Percentiles rank a stretch among this genome's conserved stretches.
These are phyloP conservation scores for Neotropicomus parvogracilis DNA, from an alignment of 1,284 basidiomycete genomes.

Conservation along the genomic window DNA sequence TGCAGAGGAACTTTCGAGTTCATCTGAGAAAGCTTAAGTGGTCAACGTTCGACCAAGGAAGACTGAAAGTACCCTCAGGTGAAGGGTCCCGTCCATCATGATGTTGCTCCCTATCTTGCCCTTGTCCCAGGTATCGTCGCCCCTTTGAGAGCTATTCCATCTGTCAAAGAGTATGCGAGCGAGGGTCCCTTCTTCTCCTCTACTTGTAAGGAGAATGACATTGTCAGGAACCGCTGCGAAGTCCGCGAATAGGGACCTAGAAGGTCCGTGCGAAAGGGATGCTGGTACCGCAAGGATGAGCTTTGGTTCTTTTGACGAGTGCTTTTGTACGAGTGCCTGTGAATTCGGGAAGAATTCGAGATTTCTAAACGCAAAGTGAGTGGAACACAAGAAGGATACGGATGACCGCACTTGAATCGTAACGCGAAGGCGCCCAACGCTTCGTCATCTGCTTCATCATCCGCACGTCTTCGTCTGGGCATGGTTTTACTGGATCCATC, in stretches of 20 bases:
- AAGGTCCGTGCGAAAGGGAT: constrained; percentile 90
- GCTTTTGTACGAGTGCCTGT: constrained; percentile 74
- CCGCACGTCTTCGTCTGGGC: constrained; percentile 57
- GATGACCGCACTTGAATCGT: constrained; percentile 58
- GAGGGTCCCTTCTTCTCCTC: constrained; percentile 79
- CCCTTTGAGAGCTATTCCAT: constrained; percentile 81
- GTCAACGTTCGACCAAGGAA: background rate
- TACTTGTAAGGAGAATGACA: constrained; percentile 77
- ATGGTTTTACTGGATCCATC: constrained; percentile 54
- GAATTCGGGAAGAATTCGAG: constrained; percentile 87
- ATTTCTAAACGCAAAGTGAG: constrained; percentile 50
- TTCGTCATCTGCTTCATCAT: constrained; percentile 69
- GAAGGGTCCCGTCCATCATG: constrained; percentile 68
- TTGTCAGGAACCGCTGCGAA: constrained; percentile 82
- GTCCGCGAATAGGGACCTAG: constrained; percentile 78
- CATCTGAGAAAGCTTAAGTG: constrained; percentile 50
- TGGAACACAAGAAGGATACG: background rate
- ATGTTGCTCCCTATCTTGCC: constrained; percentile 85
- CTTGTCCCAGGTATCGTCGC: constrained; percentile 79
- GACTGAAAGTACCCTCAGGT: constrained; percentile 54
- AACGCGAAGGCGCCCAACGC: constrained; percentile 73
- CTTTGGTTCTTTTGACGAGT: constrained; percentile 86
- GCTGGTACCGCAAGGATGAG: constrained; percentile 91
- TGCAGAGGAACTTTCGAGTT: constrained; percentile 84
- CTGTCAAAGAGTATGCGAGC: constrained; percentile 76